phyloP scores from a whole-genome alignment of 768 basidiomycete genomes.

The Sarcodon aspratus region DNA sequence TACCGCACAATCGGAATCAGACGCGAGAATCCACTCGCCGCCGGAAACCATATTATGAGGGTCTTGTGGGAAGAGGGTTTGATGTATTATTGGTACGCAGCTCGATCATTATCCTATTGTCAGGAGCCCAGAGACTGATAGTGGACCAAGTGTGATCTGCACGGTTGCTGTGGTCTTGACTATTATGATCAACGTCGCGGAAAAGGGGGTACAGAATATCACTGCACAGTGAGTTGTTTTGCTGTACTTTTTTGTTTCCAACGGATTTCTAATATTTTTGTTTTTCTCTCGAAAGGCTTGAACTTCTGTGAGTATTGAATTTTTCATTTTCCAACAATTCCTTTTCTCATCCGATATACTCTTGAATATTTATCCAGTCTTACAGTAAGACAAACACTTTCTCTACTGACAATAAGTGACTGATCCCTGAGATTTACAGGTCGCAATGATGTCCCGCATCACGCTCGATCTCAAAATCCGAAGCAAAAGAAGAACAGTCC shows the following conservation, averaged over 20 bases:
- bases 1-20: slow-evolving; percentile 16
- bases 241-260: neutral
- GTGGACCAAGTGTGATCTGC: slow-evolving; percentile 21
- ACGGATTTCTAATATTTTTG: neutral
- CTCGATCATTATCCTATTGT: neutral
- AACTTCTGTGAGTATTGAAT: slow-evolving; percentile 27
- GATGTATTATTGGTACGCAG: slow-evolving; percentile 22
- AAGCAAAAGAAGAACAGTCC: no score
- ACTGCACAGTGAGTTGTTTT: slow-evolving; percentile 21
- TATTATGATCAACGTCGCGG: slow-evolving; percentile 24
- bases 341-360: neutral
- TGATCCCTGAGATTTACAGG: slow-evolving; percentile 7
- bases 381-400: slow-evolving; percentile 6
- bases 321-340: neutral
- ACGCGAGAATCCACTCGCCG: slow-evolving; percentile 4
- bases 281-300: slow-evolving; percentile 10
- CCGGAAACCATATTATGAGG: slow-evolving; percentile 9
- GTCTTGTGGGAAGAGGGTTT: slow-evolving; percentile 21
- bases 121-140: neutral
- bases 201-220: slow-evolving; percentile 21
- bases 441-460: slow-evolving; percentile 61
- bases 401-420: no score
- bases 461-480: slow-evolving; percentile 42
- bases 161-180: slow-evolving; percentile 25
- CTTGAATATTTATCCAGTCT: slow-evolving; percentile 2